A percentile compares a stretch with the other conserved stretches of the same genome.
Conservation (phyloP, 345 rosid genomes). For the Pistacia atlantica region DNA sequence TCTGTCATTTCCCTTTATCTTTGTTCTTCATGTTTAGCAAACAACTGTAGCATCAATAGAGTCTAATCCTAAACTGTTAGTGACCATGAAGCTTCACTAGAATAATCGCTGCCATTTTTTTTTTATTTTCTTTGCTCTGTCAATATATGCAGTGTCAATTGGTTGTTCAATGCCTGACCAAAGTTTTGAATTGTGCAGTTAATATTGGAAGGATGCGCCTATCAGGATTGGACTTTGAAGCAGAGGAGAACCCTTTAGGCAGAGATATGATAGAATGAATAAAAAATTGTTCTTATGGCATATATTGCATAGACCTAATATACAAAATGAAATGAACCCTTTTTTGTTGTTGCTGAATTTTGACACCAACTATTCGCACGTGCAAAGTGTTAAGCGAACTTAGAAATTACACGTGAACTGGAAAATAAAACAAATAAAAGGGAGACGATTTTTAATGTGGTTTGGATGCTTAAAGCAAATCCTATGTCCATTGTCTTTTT, state of each 20-base stretch:
- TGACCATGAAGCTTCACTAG: background rate
- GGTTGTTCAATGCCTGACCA: constrained; percentile 1
- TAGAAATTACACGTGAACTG: too few species aligned
- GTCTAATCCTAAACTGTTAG: too few species aligned
- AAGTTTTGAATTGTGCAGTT: constrained; percentile 47
- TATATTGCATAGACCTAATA: background rate
- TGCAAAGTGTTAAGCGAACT: too few species aligned
- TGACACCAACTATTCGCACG: too few species aligned
- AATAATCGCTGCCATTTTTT: background rate
- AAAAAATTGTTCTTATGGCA: background rate
- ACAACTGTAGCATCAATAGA: too few species aligned
- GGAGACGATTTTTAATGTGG: too few species aligned
- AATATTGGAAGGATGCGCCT: constrained; percentile 81
- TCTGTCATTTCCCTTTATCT: too few species aligned
- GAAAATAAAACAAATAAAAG: too few species aligned
- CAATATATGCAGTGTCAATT: constrained; percentile 5
- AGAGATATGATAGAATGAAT: constrained; percentile 21
- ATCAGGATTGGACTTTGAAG: constrained; percentile 60
- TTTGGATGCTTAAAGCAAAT: too few species aligned
- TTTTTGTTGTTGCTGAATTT: too few species aligned
- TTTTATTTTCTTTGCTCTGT: background rate
- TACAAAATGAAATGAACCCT: background rate
- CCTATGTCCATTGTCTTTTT: too few species aligned
- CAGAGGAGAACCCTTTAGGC: constrained; percentile 28
- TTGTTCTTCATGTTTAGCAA: too few species aligned